These are phyloP conservation scores for Cunninghamia lanceolata DNA, from an alignment of 75 land plant genomes.

Conservation along the genomic window DNA sequence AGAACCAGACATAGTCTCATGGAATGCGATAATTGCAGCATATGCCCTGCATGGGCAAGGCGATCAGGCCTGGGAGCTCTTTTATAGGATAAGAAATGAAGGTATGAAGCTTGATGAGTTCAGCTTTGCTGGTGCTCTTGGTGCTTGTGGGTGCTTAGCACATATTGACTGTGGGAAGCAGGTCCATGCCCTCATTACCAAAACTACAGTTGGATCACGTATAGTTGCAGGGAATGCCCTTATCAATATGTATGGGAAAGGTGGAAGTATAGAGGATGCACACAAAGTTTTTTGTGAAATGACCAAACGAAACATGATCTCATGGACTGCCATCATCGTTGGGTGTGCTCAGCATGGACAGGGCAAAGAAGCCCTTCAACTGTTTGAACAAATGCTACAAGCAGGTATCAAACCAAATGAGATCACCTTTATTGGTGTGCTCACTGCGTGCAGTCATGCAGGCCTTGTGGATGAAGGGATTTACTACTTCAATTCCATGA, in stretches of 20 bases:
- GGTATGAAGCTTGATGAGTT: constrained; percentile 35
- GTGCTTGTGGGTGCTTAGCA: constrained; percentile 14
- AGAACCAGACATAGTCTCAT: constrained; percentile 15
- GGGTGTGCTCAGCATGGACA: background rate
- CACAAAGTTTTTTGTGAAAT: constrained; percentile 13
- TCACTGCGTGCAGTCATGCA: background rate
- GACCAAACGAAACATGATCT: background rate
- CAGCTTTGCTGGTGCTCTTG: constrained; percentile 35
- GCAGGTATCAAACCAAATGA: background rate
- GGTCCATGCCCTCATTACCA: constrained; percentile 27
- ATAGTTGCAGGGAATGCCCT: constrained; percentile 32
- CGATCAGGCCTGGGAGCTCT: constrained; percentile 16
- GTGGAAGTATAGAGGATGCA: constrained; percentile 21
- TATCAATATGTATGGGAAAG: constrained; percentile 44
- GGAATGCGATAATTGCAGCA: constrained; percentile 24
- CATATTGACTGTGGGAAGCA: constrained; percentile 21
- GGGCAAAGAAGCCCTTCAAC: background rate
- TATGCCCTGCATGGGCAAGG: background rate
- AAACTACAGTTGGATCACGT: constrained; percentile 15
- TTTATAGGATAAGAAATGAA: constrained; percentile 19
- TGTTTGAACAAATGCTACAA: background rate
- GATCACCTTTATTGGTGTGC: background rate
- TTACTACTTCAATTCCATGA: background rate
- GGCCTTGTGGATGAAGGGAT: background rate
- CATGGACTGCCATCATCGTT: background rate